Evolutionary conservation across 148 eudicot genomes (phyloP), one percentile per base, ranked within the genome.

Genomic region (Amaranthus palmeri): DNA sequence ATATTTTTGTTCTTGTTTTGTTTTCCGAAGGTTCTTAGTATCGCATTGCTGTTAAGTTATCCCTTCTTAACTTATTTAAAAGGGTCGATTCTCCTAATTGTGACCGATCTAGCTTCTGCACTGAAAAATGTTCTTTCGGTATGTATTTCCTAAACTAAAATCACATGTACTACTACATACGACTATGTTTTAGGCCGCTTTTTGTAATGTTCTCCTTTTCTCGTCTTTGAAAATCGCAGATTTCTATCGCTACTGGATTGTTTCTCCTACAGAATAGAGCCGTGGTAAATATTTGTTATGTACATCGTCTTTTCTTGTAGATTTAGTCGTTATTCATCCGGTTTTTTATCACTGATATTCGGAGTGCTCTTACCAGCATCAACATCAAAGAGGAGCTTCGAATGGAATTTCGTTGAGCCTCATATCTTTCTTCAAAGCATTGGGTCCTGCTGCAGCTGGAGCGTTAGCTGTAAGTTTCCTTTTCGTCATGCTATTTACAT

Each of bases 211-310:
- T 25, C 1, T 25, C 36, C 36, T 42, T 25, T 43, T 52, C 12
- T 49, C 0, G 43, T 10, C 56, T 50, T 8, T 11, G 0, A 5
- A n/a, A 15, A 3, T 70, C 11, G 51, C 77, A 83, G 85, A 76
- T 80, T 9, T 67, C 86, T 10, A 80, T 83, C 64, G 71, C 75
- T 4, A 80, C 86, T 0, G 86, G 86, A 71, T 72, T 83, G 68
- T 74, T 74, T 68, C 83, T 83, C 64, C 77, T 83, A 66, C 86
- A 83, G 74, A 83, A 83, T 64, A 74, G 83, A 63, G 81, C 86
- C 53, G 86, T 83, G 81, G 86, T 83, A 83, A 67, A 8, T 57
- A n/a, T 44, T 70, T 78, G 36, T 18, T 51, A 73, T 59, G 7
- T 56, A 40, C 17, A 40, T 18, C 4, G 4, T 7, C 0, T 15